phyloP scores from a whole-genome alignment of 306 rosid genomes.

The Trifolium dubium region DNA sequence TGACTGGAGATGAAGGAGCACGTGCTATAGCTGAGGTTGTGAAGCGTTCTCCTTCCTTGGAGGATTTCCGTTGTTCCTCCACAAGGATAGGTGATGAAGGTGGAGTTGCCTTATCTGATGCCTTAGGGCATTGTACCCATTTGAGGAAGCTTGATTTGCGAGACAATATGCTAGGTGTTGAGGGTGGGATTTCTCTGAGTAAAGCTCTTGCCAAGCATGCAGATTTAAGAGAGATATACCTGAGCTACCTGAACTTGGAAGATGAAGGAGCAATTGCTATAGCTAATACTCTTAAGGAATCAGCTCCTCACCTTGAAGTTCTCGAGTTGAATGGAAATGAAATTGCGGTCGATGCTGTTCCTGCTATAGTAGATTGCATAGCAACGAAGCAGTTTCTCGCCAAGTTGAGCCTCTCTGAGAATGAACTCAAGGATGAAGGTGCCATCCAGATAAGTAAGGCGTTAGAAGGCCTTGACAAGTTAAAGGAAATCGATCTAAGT shows the following conservation, averaged over 20 bases:
- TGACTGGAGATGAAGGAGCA: conserved; percentile 91
- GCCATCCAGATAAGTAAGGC: conserved; percentile 68
- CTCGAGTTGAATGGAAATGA: conserved; percentile 92
- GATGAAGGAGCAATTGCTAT: conserved; percentile 78
- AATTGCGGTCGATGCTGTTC: conserved; percentile 72
- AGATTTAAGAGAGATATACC: conserved; percentile 70
- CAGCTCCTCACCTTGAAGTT: conserved; percentile 81
- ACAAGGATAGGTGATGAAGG: conserved; percentile 78
- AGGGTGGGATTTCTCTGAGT: conserved; percentile 78
- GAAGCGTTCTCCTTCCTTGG: conserved; percentile 68
- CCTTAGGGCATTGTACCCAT: conserved; percentile 62
- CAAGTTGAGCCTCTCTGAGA: conserved; percentile 80
- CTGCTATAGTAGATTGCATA: conserved; percentile 68
- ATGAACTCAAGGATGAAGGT: conserved; percentile 92
- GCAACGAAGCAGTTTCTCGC: conserved; percentile 58
- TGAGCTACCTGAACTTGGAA: conserved; percentile 88
- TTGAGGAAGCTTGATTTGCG: conserved; percentile 83
- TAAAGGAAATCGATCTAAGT: conserved; percentile 85
- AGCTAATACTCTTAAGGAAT: conserved; percentile 66
- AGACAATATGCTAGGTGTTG: conserved; percentile 93
- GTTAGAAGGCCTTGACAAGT: conserved; percentile 58
- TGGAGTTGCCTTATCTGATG: conserved; percentile 76
- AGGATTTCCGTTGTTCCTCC: conserved; percentile 86
- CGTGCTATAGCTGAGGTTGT: conserved; percentile 73
- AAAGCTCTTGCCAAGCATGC: conserved; percentile 70